Evolutionary conservation across 2,329 filamentous ascomycete genomes (phyloP), one percentile per base, ranked within the genome.

Genomic region (Pseudogymnoascus sp.): DNA sequence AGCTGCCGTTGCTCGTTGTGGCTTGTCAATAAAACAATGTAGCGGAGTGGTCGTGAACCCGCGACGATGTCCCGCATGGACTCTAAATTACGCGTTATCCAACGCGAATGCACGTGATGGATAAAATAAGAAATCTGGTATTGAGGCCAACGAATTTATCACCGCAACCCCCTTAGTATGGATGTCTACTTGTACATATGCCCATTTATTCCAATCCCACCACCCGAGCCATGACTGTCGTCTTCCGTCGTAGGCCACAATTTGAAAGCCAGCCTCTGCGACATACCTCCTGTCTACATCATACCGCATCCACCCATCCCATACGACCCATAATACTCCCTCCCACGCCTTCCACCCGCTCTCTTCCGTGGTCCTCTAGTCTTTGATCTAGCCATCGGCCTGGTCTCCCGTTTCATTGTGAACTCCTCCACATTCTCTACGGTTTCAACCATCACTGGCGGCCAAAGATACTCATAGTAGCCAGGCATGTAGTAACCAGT

Each of bases 271-370:
- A 7, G 28, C 49, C 45, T 45, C 22, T 76, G 69, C 9, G 72
- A 60, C 70, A 76, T 74, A 63, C 67, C 65, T 16, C 42, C 14
- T 28, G 45, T 14, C 28, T 55, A 55, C 49, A 55, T 55, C 49
- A 55, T 55, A 28, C 9, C 28, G 49, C 49, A 55, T 35, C 28
- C 49, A 33, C 49, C 28, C 49, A 35, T 55, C 16, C 49, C 49
- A 55, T 33, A 55, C 5, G 49, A 55, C 11, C 49, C 49, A 55
- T 55, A 55, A 55, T 55, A 55, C 16, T 22, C 28, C 28, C 49
- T 55, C 1, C 28, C 28, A 8, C 28, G 49, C 49, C 49, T 55
- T 14, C 49, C 16, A 33, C 49, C 28, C 2, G 5, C 28, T 33
- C 49, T 55, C 5, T 55, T 30, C 16, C 49, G 28, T 14, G 28